Base-by-base conservation (phyloP, 2,329 filamentous ascomycete species). In the Fusarium oligoseptatum region DNA sequence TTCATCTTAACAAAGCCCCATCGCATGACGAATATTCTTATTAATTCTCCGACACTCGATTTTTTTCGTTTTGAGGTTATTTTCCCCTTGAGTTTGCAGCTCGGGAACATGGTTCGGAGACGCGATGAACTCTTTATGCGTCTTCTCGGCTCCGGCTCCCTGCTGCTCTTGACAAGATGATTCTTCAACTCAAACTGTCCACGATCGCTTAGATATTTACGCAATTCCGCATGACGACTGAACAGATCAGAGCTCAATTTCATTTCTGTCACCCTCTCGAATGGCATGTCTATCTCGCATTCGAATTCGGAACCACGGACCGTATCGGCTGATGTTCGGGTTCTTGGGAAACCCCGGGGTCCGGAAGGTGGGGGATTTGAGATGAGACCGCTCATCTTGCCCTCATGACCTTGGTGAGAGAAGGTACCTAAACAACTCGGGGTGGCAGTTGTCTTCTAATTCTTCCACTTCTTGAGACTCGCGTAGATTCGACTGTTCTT, bases 321-420 rank as follows among this genome's bases (percentile, higher is more conserved):
- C 67, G 24, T 27, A 34, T 65, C 76, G 76, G 76, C 61, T 77
- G 75, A 74, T 78, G 27, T 68, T 76, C 76, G 76, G 76, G 52
- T 36, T 68, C 37, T 52, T 60, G 43, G 63, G 69, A 60, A 48
- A 60, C 41, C 32, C 71, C 75, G 56, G 65, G 58, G 27, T 17
- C 62, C 57, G 67, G 73, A 61, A 69, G 52, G 71, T 69, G 72
- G 75, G 72, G 72, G 66, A 57, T 29, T 41, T 27, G 50, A 52
- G 45, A 52, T n/a, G 52, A 65, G 45, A 66, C 63, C 43, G 52
- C 52, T 60, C 58, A 45, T 72, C 37, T 55, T 22, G 62, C 61
- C 58, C 72, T 71, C 72, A 71, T 73, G 69, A 68, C 70, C 66
- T 63, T 22, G 39, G 67, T 52, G 8, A 50, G 17, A 60, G 41